phyloP scores from a whole-genome alignment of 2,329 filamentous ascomycete genomes.

The Ophiostoma ulmi region DNA sequence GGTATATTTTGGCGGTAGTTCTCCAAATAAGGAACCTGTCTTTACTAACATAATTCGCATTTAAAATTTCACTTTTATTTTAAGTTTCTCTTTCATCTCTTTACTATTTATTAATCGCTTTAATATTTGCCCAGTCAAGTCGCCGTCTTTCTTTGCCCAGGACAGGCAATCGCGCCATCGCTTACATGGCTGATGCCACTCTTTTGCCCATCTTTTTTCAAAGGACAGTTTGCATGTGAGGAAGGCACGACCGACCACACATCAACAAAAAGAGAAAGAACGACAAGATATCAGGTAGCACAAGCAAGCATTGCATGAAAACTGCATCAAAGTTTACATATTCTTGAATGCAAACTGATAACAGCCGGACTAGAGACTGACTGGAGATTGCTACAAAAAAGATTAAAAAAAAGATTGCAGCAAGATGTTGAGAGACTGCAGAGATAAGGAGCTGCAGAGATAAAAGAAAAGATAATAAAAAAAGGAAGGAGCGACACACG shows the following conservation, averaged over 20 bases:
- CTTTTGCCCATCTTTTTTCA: constrained; percentile 16
- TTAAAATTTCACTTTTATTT: neutral
- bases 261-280: neutral
- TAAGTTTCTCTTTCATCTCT: neutral
- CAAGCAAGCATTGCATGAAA: neutral
- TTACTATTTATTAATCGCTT: neutral
- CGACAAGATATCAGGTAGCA: neutral
- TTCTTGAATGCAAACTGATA: neutral
- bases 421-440: neutral
- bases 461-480: neutral
- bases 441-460: neutral
- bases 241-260: neutral
- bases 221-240: neutral
- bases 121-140: neutral
- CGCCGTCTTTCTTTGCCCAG: neutral
- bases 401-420: neutral
- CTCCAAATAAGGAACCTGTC: neutral
- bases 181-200: constrained; percentile 31
- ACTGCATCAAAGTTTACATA: neutral
- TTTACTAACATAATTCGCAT: neutral
- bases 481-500: neutral
- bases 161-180: constrained; percentile 32
- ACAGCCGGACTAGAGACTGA: neutral
- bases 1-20: neutral
- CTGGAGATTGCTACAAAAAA: neutral